Percentiles rank a stretch among this genome's conserved stretches.
Conservation (phyloP, 73 alveolate species). For the Paramecium bursaria region DNA sequence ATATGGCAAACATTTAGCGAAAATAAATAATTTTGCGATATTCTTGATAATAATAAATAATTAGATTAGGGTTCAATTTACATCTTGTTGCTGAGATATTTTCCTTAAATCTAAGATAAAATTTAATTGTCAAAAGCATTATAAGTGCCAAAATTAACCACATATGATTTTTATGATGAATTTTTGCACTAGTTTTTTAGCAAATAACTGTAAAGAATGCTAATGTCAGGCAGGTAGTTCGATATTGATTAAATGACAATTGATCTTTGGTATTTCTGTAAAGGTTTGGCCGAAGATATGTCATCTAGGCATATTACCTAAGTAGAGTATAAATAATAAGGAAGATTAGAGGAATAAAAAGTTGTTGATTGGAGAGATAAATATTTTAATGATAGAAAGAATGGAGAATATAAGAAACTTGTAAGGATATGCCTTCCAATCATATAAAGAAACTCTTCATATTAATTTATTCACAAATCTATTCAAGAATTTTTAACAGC, state of each 20-base stretch:
- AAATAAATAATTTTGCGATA: too few relatives aligned
- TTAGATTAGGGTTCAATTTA: too few relatives aligned
- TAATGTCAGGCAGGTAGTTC: not conserved
- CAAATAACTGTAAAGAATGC: not conserved
- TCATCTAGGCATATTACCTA: not conserved
- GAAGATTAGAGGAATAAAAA: not conserved
- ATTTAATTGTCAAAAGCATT: not conserved
- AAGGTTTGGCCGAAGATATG: conserved; percentile 20
- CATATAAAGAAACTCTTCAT: not conserved
- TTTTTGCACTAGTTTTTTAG: conserved; percentile 27
- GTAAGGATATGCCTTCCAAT: conserved; percentile 30
- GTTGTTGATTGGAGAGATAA: conserved; percentile 10
- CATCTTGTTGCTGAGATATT: too few relatives aligned
- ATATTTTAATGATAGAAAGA: not conserved
- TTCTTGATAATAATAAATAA: not conserved
- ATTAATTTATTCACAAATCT: conserved; percentile 42
- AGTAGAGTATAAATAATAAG: not conserved
- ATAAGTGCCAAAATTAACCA: conserved; percentile 41
- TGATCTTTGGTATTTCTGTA: conserved; percentile 25
- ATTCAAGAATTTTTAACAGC: conserved; percentile 33
- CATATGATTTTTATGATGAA: conserved; percentile 21
- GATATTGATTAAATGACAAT: conserved; percentile 20
- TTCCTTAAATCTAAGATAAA: not conserved
- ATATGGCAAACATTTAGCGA: too few relatives aligned
- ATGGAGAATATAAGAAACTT: not conserved